Conservation (phyloP, 768 basidiomycete genomes). For the Termitomyces titanicus region DNA sequence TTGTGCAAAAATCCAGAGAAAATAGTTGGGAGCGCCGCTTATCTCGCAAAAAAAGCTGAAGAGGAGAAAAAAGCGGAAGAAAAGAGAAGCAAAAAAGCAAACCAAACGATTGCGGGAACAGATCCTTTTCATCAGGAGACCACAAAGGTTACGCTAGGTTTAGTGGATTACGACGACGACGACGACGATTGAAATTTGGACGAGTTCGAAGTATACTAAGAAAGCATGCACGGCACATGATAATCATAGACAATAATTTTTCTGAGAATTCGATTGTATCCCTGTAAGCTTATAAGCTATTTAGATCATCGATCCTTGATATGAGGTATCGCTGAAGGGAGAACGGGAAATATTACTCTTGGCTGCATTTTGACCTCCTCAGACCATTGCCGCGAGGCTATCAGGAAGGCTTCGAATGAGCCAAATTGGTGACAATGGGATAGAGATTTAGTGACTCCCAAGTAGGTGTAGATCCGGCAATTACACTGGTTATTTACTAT, state of each 20-base stretch:
- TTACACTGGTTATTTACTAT: too few species aligned
- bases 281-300: not conserved
- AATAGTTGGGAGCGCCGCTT: conserved; percentile 84
- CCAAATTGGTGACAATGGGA: conserved; percentile 19
- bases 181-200: conserved; percentile 25
- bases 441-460: conserved; percentile 11
- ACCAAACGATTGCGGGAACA: conserved; percentile 39
- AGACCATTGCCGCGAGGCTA: conserved; percentile 37
- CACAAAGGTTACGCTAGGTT: conserved; percentile 28
- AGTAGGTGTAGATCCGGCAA: conserved; percentile 2
- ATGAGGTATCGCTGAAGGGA: conserved; percentile 3
- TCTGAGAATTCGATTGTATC: not conserved
- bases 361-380: conserved; percentile 65
- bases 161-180: conserved; percentile 61
- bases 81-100: conserved; percentile 64
- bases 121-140: conserved; percentile 72
- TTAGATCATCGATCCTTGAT: conserved; percentile 4
- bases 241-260: not conserved
- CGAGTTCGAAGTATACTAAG: not conserved
- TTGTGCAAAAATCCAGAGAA: conserved; percentile 96
- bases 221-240: too few species aligned
- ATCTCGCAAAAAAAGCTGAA: conserved; percentile 65
- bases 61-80: conserved; percentile 66
- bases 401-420: conserved; percentile 58
- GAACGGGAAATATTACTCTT: conserved; percentile 29